phyloP scores from a whole-genome alignment of 148 eudicot genomes.

The Spergularia marina region DNA sequence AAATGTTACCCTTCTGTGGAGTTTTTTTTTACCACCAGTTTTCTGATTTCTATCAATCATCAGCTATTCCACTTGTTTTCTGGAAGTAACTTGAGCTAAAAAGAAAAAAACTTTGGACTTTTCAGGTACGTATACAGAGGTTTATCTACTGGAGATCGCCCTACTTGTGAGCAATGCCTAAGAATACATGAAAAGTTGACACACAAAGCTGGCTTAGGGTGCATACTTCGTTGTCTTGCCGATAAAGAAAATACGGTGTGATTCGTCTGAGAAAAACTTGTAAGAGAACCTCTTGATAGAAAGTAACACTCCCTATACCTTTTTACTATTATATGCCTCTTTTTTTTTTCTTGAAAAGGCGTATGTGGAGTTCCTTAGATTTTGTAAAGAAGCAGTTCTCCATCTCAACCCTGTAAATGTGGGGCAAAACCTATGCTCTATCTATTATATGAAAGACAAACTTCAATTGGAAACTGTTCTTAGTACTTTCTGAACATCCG shows the following conservation, averaged over 20 bases:
- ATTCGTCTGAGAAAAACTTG: slow-evolving; percentile 1
- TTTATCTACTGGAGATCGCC: slow-evolving; percentile 89
- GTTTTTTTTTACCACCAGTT: background rate
- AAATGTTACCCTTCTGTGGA: background rate
- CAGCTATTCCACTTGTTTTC: background rate
- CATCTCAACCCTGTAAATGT: background rate
- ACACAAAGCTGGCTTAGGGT: slow-evolving; percentile 90
- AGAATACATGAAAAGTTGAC: slow-evolving; percentile 88
- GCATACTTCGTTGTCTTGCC: slow-evolving; percentile 79
- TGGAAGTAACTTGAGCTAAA: background rate
- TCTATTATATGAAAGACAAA: background rate
- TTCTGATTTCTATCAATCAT: background rate
- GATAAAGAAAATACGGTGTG: slow-evolving; percentile 82
- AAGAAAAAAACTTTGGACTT: background rate
- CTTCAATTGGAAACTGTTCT: background rate
- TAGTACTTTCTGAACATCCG: background rate
- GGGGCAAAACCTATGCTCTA: background rate
- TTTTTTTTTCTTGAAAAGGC: too few relatives aligned
- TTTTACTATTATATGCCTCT: background rate
- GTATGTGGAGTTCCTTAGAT: background rate
- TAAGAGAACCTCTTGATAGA: slow-evolving; percentile 1
- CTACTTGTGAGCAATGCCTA: slow-evolving; percentile 93
- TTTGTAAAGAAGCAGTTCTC: slow-evolving; percentile 2
- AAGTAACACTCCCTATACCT: background rate
- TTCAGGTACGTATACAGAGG: slow-evolving; percentile 90